phyloP scores from a whole-genome alignment of 164 flowering plant genomes.

The Taxillus chinensis region DNA sequence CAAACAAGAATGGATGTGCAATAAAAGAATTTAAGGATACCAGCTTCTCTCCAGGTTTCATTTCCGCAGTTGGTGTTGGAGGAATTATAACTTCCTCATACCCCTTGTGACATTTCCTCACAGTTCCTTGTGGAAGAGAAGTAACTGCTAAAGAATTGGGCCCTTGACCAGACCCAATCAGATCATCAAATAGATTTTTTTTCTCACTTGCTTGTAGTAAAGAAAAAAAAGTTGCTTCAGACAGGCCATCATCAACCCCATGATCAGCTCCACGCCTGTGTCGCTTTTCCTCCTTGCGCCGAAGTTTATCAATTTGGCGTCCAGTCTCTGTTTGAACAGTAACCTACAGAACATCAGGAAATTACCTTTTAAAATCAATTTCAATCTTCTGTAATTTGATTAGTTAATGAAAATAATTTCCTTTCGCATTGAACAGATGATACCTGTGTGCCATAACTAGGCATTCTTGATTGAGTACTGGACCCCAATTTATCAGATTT shows the following conservation, averaged over 20 bases:
- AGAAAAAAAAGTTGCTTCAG: constrained; percentile 58
- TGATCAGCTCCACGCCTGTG: constrained; percentile 64
- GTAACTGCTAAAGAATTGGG: constrained; percentile 34
- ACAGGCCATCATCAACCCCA: constrained; percentile 52
- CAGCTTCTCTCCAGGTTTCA: constrained; percentile 97
- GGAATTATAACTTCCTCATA: constrained; percentile 93
- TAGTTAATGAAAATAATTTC: constrained; percentile 2
- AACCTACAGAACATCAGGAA: constrained; percentile 37
- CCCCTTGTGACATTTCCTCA: constrained; percentile 78
- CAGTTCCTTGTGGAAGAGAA: constrained; percentile 92
- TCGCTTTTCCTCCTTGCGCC: constrained; percentile 91
- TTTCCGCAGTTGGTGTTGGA: constrained; percentile 72
- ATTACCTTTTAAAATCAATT: background rate
- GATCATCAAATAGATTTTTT: constrained; percentile 59
- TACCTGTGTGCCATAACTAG: constrained; percentile 98
- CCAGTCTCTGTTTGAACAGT: constrained; percentile 89
- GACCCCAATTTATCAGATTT: constrained; percentile 65
- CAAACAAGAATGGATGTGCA: background rate
- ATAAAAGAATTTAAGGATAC: constrained; percentile 26
- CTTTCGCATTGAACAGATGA: background rate
- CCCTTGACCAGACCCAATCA: constrained; percentile 66
- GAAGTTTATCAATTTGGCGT: constrained; percentile 75
- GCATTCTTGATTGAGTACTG: constrained; percentile 63
- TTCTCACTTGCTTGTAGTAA: constrained; percentile 83
- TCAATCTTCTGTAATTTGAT: background rate